Base-by-base conservation (phyloP, 805 yeast genomes). In the Yamadazyma phyllophila region DNA sequence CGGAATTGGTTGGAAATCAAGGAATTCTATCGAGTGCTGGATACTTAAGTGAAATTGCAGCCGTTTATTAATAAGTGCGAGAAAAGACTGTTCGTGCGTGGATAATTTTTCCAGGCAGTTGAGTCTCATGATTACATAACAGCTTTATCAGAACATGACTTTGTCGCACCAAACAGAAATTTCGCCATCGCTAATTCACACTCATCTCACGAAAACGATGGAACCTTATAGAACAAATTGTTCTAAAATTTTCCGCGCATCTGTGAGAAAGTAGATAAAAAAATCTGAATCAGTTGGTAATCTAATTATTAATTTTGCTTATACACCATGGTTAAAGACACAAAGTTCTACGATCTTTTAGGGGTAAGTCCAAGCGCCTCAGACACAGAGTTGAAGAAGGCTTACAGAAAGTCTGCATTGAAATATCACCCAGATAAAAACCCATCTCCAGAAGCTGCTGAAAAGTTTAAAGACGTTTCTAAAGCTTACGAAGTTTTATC, bases 401-500 rank as follows among this genome's bases (percentile, higher is more conserved):
- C 91, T 26, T 86, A 86, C 71, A 81, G 92, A 77, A 78, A 83
- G 59, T 78, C 86, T 36, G 95, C 95, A 14, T 75, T 86, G 59
- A 86, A 83, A 60, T 83, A 76, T 67, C 95, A 86, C 65, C 95
- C 95, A 53, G 95, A 86, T 70, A 86, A 86, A 72, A 82, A 82
- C 60, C 82, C 89, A 46, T 76, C 84, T 13, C 90, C 86, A 44
- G 98, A 91, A 66, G 97, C 96, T 12, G 94, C 95, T 43, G 98
- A 92, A 63, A 90, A 88, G 71, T 92, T 92, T 69, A 92, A 92
- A 69, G 96, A 89, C 64, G 78, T 89, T 59, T 83, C 92, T 3
- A 80, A 81, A 49, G 97, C 97, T 6, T 77, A 92, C 64, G 98
- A 92, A 68, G 74, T 89, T n/a, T 75, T 92, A 52, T 78, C 88